phyloP scores from a whole-genome alignment of 1,139 yeast genomes.

The Debaryomyces robertsiae region DNA sequence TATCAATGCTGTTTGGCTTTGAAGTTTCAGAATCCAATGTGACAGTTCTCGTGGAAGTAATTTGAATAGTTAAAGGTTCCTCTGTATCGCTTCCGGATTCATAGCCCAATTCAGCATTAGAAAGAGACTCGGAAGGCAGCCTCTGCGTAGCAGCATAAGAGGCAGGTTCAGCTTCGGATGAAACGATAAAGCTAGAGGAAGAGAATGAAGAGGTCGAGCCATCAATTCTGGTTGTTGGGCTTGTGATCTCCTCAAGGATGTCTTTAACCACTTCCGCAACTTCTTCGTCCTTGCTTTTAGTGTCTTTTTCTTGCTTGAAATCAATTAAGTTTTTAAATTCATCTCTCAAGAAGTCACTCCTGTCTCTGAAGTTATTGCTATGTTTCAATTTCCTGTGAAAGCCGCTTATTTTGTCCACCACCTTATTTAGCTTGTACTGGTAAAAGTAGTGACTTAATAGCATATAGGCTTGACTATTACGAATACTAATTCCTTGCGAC shows the following conservation, averaged over 20 bases:
- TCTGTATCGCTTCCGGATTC: constrained; percentile 16
- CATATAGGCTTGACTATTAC: background rate
- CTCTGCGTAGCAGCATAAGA: background rate
- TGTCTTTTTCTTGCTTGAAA: constrained; percentile 16
- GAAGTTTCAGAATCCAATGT: constrained; percentile 16
- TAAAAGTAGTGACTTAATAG: constrained; percentile 2
- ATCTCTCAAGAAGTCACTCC: constrained; percentile 26
- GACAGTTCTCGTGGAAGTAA: constrained; percentile 36
- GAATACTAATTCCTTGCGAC: background rate
- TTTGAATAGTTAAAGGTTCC: constrained; percentile 27
- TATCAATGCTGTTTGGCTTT: constrained; percentile 19
- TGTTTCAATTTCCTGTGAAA: constrained; percentile 8
- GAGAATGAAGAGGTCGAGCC: background rate
- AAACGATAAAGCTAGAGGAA: background rate
- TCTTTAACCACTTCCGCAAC: constrained; percentile 9
- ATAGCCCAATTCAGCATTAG: background rate
- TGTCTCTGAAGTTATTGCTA: constrained; percentile 19
- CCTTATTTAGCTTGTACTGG: constrained; percentile 3
- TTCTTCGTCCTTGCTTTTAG: constrained; percentile 3
- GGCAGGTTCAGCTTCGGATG: background rate
- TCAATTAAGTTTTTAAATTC: constrained; percentile 33
- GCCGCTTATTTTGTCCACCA: background rate
- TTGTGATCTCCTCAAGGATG: constrained; percentile 7
- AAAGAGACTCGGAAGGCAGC: background rate
- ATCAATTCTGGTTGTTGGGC: background rate